A percentile compares a stretch with the other conserved stretches of the same genome.
Evolutionary conservation across 257 asterid species (phyloP).

Genomic region (Verbascum thapsus): DNA sequence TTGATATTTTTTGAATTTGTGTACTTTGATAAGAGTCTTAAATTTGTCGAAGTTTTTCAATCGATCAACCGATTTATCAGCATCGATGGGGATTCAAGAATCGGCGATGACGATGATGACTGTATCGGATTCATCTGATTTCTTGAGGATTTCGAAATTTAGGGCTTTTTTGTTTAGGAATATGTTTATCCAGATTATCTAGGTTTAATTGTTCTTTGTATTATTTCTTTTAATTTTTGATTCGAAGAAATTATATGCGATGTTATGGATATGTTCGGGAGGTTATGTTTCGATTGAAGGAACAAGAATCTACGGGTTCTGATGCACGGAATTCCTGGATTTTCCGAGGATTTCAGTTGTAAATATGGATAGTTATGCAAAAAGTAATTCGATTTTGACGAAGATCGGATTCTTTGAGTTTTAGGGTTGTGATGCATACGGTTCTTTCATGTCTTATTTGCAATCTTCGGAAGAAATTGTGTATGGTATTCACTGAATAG

Average conservation of each 20-base stretch:
- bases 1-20: constrained; percentile 9
- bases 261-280: neutral
- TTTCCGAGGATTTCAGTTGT: neutral
- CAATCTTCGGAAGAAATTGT: neutral
- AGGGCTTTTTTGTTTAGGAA: constrained; percentile 13
- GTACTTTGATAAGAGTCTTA: constrained; percentile 6
- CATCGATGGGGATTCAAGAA: constrained; percentile 20
- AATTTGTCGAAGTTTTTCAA: constrained; percentile 5
- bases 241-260: neutral
- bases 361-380: constrained; percentile 2
- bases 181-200: constrained; percentile 24
- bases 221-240: neutral
- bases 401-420: constrained; percentile 8
- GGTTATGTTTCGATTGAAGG: neutral
- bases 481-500: neutral
- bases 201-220: neutral
- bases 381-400: neutral
- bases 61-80: constrained; percentile 1
- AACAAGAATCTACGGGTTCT: neutral
- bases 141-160: constrained; percentile 9
- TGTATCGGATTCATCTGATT: constrained; percentile 18
- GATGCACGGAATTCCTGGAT: neutral
- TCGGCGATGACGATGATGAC: constrained; percentile 23
- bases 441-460: constrained; percentile 14
- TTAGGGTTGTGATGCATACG: constrained; percentile 2